Percentiles rank a stretch among this genome's conserved stretches.
Evolutionary conservation across 2,329 filamentous ascomycete species (phyloP).

Genomic region (Alternaria solani): DNA sequence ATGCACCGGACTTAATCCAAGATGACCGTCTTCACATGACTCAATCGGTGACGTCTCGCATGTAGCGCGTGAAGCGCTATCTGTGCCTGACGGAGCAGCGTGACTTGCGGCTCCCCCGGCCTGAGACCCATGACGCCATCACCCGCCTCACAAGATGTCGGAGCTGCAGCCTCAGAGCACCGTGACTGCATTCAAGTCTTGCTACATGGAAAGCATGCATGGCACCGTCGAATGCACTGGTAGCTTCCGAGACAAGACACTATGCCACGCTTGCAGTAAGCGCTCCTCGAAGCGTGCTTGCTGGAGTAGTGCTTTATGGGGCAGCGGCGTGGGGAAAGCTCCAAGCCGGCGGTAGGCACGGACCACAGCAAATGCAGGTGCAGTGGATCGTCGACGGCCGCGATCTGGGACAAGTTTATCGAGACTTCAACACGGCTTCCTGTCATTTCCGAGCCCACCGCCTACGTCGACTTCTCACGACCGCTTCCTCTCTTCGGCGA

Average conservation of each 20-base stretch:
- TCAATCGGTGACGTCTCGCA: slow-evolving; percentile 5
- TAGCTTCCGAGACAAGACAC: background rate
- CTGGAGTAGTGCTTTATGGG: slow-evolving; percentile 1
- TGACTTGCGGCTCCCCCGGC: slow-evolving; percentile 44
- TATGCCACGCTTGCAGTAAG: background rate
- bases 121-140: slow-evolving; percentile 47
- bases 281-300: slow-evolving; percentile 2
- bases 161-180: background rate
- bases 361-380: slow-evolving; percentile 26
- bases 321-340: slow-evolving; percentile 25
- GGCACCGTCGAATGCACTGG: background rate
- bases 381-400: slow-evolving; percentile 21
- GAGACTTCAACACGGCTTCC: background rate
- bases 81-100: slow-evolving; percentile 32
- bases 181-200: background rate
- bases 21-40: background rate
- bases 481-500: background rate
- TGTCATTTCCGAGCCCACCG: background rate
- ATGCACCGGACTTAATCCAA: slow-evolving; percentile 29
- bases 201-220: background rate
- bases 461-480: background rate
- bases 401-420: slow-evolving; percentile 26
- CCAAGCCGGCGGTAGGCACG: slow-evolving; percentile 21
- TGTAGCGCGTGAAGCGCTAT: slow-evolving; percentile 20
- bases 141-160: slow-evolving; percentile 25